Conservation (phyloP, 371 early-diverging fungal species). For the Lichtheimia ramosa region DNA sequence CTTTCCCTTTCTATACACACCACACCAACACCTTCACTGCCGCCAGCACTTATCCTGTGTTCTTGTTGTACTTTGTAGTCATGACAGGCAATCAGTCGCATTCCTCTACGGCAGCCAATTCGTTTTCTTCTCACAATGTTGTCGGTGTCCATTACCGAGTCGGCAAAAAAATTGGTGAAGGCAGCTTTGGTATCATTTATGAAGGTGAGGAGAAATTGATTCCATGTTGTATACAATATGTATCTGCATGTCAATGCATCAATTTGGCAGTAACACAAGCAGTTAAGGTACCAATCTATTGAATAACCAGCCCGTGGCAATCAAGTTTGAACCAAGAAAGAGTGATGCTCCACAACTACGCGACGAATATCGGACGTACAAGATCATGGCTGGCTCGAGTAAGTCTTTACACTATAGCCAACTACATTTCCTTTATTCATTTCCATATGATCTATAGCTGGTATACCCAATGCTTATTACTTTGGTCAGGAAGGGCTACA, state of each 20-base stretch:
- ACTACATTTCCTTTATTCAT: background rate
- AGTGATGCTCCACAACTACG: conserved; percentile 91
- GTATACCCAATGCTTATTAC: conserved; percentile 87
- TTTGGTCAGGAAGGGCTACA: conserved; percentile 94
- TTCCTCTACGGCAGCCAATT: conserved; percentile 17
- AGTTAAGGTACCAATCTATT: conserved; percentile 65
- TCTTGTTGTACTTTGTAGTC: conserved; percentile 5
- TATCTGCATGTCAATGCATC: too few species aligned
- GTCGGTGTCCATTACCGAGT: conserved; percentile 92
- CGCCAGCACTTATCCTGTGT: background rate
- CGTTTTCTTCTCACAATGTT: conserved; percentile 42
- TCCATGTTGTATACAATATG: too few species aligned
- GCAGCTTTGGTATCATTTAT: conserved; percentile 93
- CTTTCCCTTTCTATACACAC: background rate
- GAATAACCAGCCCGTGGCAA: conserved; percentile 82
- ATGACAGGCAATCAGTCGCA: conserved; percentile 17
- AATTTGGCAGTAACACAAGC: too few species aligned
- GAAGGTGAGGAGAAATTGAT: conserved; percentile 66
- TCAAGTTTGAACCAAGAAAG: conserved; percentile 93
- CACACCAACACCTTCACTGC: background rate
- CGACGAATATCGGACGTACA: conserved; percentile 91
- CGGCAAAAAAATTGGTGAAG: conserved; percentile 93
- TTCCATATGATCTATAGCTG: conserved; percentile 36
- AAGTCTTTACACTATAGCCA: conserved; percentile 18
- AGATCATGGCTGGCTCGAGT: conserved; percentile 77